phyloP scores from a whole-genome alignment of 768 basidiomycete species.

The Collybiopsis luxurians region DNA sequence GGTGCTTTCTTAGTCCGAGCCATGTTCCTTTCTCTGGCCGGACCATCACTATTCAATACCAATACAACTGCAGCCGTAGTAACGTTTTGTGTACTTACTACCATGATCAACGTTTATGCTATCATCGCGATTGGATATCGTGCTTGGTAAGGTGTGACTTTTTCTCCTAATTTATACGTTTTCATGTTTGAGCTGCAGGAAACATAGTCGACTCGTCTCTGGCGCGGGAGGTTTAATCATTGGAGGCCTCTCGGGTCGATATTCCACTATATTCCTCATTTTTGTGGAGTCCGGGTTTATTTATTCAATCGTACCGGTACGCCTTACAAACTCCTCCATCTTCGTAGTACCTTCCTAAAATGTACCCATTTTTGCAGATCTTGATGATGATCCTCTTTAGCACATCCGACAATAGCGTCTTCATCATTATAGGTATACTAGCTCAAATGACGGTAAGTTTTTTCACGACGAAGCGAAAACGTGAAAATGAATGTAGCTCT shows the following conservation, averaged over 20 bases:
- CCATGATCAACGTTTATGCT: neutral
- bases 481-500: no score
- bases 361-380: neutral
- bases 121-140: neutral
- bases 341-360: neutral
- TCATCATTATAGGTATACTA: neutral
- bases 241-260: neutral
- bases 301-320: neutral
- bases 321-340: neutral
- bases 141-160: neutral
- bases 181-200: neutral
- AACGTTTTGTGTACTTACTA: neutral
- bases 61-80: neutral
- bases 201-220: neutral
- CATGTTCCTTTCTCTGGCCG: neutral
- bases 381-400: neutral
- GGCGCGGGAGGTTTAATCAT: neutral
- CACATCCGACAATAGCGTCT: neutral
- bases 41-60: neutral
- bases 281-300: neutral
- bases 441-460: slow-evolving; percentile 1
- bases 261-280: neutral
- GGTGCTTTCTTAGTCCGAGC: neutral
- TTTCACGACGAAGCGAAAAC: neutral
- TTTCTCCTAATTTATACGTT: neutral